These are phyloP conservation scores for Achaetomium macrosporum DNA, from an alignment of 2,329 filamentous ascomycete genomes.

Conservation along the genomic window DNA sequence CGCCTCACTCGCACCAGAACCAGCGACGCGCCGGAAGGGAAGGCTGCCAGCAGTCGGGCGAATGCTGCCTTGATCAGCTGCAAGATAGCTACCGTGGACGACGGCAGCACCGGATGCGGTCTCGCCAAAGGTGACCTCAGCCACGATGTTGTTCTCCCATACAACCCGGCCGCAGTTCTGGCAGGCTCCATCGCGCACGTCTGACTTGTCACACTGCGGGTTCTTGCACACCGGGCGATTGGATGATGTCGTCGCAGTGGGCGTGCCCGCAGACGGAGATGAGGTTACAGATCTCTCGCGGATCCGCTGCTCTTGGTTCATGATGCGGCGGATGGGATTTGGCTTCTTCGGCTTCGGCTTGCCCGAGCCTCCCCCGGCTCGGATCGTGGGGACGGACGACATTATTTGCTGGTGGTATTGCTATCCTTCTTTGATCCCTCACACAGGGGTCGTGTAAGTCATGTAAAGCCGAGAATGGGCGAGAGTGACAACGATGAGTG, in stretches of 20 bases:
- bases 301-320: constrained; percentile 22
- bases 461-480: constrained; percentile 1
- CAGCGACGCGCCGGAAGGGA: constrained; percentile 52
- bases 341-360: constrained; percentile 23
- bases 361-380: constrained; percentile 7
- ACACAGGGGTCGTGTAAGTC: background rate
- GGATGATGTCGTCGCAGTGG: constrained; percentile 25
- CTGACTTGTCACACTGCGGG: constrained; percentile 51
- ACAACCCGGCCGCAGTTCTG: constrained; percentile 78
- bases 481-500: background rate
- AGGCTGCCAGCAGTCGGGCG: constrained; percentile 53
- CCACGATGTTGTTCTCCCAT: constrained; percentile 81
- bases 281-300: constrained; percentile 20
- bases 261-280: constrained; percentile 12
- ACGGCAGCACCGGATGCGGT: constrained; percentile 77
- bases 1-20: constrained; percentile 49
- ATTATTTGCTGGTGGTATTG: constrained; percentile 1
- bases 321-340: constrained; percentile 26
- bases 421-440: background rate
- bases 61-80: constrained; percentile 76
- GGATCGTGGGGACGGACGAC: constrained; percentile 11
- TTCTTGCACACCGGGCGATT: constrained; percentile 51
- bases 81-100: constrained; percentile 84
- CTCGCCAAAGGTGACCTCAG: constrained; percentile 89
- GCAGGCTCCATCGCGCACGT: constrained; percentile 65